A percentile compares a stretch with the other conserved stretches of the same genome.
Evolutionary conservation across 2,329 filamentous ascomycete species (phyloP).

Genomic region (Teratosphaeriaceae sp.): DNA sequence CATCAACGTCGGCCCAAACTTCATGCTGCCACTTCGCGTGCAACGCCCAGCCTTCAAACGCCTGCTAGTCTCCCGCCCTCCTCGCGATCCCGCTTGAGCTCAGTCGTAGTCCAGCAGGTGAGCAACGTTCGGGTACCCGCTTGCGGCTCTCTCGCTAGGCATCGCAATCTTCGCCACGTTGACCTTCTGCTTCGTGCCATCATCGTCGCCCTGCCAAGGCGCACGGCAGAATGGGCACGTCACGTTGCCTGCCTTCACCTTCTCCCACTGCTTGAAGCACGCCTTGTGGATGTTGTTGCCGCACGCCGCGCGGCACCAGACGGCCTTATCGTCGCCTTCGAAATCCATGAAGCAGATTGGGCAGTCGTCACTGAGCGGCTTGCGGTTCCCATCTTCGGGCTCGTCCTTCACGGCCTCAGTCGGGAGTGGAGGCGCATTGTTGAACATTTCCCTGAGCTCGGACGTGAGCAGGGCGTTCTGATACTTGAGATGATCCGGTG

Average conservation of each 20-base stretch:
- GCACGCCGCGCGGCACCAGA: conserved; percentile 55
- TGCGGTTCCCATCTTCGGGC: conserved; percentile 45
- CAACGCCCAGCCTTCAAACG: no score
- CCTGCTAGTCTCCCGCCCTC: no score
- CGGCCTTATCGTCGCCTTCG: conserved; percentile 41
- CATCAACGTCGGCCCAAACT: no score
- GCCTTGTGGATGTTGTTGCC: conserved; percentile 55
- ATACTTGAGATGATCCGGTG: conserved; percentile 48
- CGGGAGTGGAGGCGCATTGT: conserved; percentile 44
- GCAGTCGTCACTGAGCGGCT: conserved; percentile 55
- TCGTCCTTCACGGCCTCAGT: conserved; percentile 25
- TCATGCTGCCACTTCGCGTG: no score
- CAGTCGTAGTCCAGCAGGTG: conserved; percentile 22
- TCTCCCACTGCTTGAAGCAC: conserved; percentile 50
- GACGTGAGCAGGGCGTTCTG: conserved; percentile 53
- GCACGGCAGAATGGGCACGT: conserved; percentile 26
- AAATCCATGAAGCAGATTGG: conserved; percentile 56
- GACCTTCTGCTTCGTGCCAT: conserved; percentile 11
- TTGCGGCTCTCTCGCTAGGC: conserved; percentile 9
- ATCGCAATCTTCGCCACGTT: conserved; percentile 14
- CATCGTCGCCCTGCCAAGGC: conserved; percentile 12
- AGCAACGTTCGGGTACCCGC: conserved; percentile 28
- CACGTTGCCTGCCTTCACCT: conserved; percentile 13
- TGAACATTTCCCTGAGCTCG: conserved; percentile 52
- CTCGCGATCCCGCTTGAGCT: no score